Percentiles rank a stretch among this genome's conserved stretches.
Conservation (phyloP, 371 early-diverging fungal genomes). For the Mortierella sp. region DNA sequence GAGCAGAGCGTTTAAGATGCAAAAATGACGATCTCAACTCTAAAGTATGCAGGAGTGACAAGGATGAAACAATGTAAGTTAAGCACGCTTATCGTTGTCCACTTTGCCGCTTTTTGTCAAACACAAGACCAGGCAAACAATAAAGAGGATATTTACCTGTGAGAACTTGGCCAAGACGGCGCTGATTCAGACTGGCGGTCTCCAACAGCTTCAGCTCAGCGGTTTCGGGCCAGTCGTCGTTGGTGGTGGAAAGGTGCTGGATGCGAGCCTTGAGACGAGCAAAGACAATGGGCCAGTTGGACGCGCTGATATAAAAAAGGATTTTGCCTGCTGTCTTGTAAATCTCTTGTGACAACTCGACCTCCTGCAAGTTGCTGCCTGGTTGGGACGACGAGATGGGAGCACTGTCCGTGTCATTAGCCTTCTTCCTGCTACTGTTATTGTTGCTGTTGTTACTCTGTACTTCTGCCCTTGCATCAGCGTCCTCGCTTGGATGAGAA, state of each 20-base stretch:
- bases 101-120: neutral
- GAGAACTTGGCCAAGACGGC: slow-evolving; percentile 76
- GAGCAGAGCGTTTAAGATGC: slow-evolving; percentile 79
- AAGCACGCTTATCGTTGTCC: neutral
- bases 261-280: slow-evolving; percentile 75
- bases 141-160: slow-evolving; percentile 63
- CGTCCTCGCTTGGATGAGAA: slow-evolving; percentile 53
- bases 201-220: slow-evolving; percentile 85
- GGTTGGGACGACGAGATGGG: slow-evolving; percentile 21
- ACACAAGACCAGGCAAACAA: neutral
- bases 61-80: neutral
- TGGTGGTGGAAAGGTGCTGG: slow-evolving; percentile 68
- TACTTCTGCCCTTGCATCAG: slow-evolving; percentile 55
- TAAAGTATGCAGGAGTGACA: slow-evolving; percentile 34
- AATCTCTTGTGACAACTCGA: slow-evolving; percentile 71
- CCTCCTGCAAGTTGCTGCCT: slow-evolving; percentile 32
- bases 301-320: slow-evolving; percentile 83
- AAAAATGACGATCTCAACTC: slow-evolving; percentile 76
- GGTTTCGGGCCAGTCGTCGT: slow-evolving; percentile 79
- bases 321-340: slow-evolving; percentile 82
- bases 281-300: slow-evolving; percentile 87
- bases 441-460: slow-evolving; percentile 41
- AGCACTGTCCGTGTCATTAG: slow-evolving; percentile 28
- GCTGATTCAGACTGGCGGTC: slow-evolving; percentile 81
- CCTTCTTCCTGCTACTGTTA: slow-evolving; percentile 32